Conservation (phyloP, 768 basidiomycete species). For the Pleurotus eryngii region DNA sequence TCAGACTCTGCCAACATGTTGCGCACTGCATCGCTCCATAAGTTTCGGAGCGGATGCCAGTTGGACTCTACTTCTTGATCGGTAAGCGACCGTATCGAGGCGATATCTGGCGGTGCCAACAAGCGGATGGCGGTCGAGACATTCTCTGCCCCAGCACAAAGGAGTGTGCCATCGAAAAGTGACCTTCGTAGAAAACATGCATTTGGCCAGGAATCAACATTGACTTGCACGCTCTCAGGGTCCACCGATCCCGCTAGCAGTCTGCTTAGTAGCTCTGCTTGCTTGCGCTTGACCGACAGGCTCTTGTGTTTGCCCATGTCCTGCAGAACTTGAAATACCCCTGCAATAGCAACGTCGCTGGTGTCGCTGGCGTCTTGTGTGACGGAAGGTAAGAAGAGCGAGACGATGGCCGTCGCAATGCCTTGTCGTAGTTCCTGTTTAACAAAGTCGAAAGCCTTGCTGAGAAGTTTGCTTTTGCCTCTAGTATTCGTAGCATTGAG, state of each 20-base stretch:
- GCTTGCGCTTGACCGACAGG: constrained; percentile 25
- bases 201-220: constrained; percentile 5
- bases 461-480: constrained; percentile 11
- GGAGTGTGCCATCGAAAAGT: constrained; percentile 46
- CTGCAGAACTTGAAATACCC: constrained; percentile 33
- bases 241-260: constrained; percentile 23
- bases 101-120: constrained; percentile 19
- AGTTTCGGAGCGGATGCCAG: constrained; percentile 33
- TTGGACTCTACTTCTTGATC: constrained; percentile 35
- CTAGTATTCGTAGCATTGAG: constrained; percentile 21
- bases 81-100: constrained; percentile 28
- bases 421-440: constrained; percentile 44
- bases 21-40: constrained; percentile 32
- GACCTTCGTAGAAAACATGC: constrained; percentile 12
- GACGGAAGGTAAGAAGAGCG: constrained; percentile 30
- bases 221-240: constrained; percentile 19
- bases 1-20: constrained; percentile 7
- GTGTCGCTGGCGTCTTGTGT: constrained; percentile 1
- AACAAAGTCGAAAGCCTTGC: constrained; percentile 36
- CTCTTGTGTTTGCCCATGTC: constrained; percentile 31
- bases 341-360: constrained; percentile 22
- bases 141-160: constrained; percentile 20
- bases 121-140: constrained; percentile 25
- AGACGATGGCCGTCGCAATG: constrained; percentile 39
- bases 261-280: constrained; percentile 30